A percentile compares a stretch with the other conserved stretches of the same genome.
These are phyloP conservation scores for Crucibulum laeve DNA, from an alignment of 768 basidiomycete genomes.

Conservation along the genomic window DNA sequence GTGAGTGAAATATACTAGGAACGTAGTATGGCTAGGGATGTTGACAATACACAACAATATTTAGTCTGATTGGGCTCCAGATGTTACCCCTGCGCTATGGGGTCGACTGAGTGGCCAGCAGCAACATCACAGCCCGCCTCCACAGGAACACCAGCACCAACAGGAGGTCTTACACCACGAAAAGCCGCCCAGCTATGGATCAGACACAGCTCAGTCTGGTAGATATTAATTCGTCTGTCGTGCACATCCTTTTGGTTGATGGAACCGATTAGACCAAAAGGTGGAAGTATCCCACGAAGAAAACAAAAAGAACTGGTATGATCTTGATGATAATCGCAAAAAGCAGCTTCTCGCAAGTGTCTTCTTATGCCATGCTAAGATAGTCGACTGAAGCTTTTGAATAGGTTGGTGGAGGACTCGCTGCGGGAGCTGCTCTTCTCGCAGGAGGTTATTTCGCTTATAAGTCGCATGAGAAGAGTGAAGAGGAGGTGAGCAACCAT, in stretches of 20 bases:
- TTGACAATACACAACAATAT: background rate
- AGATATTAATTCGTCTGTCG: background rate
- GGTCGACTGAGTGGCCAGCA: constrained; percentile 39
- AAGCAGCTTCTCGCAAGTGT: constrained; percentile 48
- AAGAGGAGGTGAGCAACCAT: constrained; percentile 44
- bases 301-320: constrained; percentile 51
- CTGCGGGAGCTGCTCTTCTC: constrained; percentile 46
- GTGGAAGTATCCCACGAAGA: constrained; percentile 30
- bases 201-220: background rate
- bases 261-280: constrained; percentile 8
- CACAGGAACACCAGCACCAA: constrained; percentile 21
- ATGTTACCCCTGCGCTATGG: constrained; percentile 63
- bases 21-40: background rate
- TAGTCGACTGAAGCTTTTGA: constrained; percentile 4
- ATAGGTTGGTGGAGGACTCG: constrained; percentile 63
- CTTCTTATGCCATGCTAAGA: background rate
- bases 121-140: constrained; percentile 20
- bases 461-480: constrained; percentile 51
- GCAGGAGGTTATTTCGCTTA: constrained; percentile 48
- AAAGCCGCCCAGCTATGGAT: constrained; percentile 1
- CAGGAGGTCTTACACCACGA: constrained; percentile 14
- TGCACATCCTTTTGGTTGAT: constrained; percentile 15
- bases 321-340: constrained; percentile 51
- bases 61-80: constrained; percentile 68
- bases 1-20: constrained; percentile 22